A percentile compares a stretch with the other conserved stretches of the same genome.
These are phyloP conservation scores for Drechslerella dactyloides DNA, from an alignment of 2,329 filamentous ascomycete genomes.

Conservation along the genomic window DNA sequence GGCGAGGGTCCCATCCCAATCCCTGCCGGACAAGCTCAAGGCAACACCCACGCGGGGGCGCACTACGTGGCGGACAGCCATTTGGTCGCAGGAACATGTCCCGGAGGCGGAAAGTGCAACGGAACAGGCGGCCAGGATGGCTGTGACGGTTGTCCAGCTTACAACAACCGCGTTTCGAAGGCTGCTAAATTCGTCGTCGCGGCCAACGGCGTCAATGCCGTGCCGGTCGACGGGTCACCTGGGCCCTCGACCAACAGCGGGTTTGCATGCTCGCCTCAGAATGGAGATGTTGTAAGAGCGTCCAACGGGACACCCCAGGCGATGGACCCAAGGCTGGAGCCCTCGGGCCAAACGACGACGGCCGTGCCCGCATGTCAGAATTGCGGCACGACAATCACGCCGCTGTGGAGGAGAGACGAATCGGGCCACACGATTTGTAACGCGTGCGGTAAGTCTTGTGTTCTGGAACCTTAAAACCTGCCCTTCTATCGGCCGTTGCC, in stretches of 20 bases:
- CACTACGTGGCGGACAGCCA: conserved; percentile 81
- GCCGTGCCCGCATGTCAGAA: conserved; percentile 94
- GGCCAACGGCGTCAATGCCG: conserved; percentile 44
- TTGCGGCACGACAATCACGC: conserved; percentile 94
- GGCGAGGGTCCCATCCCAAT: conserved; percentile 54
- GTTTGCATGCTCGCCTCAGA: conserved; percentile 56
- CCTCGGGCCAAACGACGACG: conserved; percentile 61
- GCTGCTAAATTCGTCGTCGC: conserved; percentile 73
- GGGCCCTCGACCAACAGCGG: conserved; percentile 57
- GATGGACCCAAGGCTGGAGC: conserved; percentile 38
- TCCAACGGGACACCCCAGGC: conserved; percentile 36
- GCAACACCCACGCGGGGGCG: conserved; percentile 60
- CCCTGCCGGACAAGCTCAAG: conserved; percentile 56
- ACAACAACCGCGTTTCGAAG: conserved; percentile 95
- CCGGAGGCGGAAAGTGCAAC: conserved; percentile 92
- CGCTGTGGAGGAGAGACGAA: conserved; percentile 92
- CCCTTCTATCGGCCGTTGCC: background rate
- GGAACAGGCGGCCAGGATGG: conserved; percentile 94
- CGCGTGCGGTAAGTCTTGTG: conserved; percentile 77
- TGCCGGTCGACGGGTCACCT: conserved; percentile 56
- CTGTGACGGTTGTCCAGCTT: conserved; percentile 93
- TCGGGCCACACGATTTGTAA: conserved; percentile 97
- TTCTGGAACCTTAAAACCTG: background rate
- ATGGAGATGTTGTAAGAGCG: conserved; percentile 56
- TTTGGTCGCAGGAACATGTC: conserved; percentile 82